Evolutionary conservation across 805 yeast species (phyloP), one percentile per base, ranked within the genome.

Genomic region (Grigorovia yakushimaensis): DNA sequence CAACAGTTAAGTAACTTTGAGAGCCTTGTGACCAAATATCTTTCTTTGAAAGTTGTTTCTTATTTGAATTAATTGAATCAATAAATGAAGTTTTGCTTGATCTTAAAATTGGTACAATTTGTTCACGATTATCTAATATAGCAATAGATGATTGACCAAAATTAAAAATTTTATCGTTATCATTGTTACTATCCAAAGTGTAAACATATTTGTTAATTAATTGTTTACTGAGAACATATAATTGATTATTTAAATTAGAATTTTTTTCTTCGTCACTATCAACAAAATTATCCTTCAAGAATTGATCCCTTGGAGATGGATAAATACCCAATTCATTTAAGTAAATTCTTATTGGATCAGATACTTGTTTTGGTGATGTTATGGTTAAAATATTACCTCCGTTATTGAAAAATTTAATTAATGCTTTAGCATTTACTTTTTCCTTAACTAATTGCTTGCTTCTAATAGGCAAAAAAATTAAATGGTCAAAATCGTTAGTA

Each of bases 301-400:
- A 64, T 62, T 77, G 80, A 44, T 79, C 82, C 60, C 79, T 84
- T 49, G 96, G 94, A 43, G 93, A 76, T 49, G 96, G 85, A 57
- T 72, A 77, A 45, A 93, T 81, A 30, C 96, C 98, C 53, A 89
- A 67, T 61, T 89, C 88, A 57, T 80, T 78, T 53, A 87, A 74
- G 57, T 84, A 82, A 2, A 75, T 68, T 50, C 87, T 78, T 33
- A 84, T 66, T 18, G 82, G 76, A 22, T 84, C 86, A 38, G 82
- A 78, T 15, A 73, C 58, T 13, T 75, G 76, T 8, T 56, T 52
- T 20, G 81, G 75, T 37, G 74, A 66, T 0, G 83, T 74, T 13
- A 87, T 70, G 13, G 81, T 76, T 17, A 93, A 58, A 8, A 93
- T 62, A 61, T 88, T 84, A 51, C 96, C 96, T 42, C 91, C 87